phyloP scores from a whole-genome alignment of 2,329 filamentous ascomycete genomes.

The Epichloe coenophiala region DNA sequence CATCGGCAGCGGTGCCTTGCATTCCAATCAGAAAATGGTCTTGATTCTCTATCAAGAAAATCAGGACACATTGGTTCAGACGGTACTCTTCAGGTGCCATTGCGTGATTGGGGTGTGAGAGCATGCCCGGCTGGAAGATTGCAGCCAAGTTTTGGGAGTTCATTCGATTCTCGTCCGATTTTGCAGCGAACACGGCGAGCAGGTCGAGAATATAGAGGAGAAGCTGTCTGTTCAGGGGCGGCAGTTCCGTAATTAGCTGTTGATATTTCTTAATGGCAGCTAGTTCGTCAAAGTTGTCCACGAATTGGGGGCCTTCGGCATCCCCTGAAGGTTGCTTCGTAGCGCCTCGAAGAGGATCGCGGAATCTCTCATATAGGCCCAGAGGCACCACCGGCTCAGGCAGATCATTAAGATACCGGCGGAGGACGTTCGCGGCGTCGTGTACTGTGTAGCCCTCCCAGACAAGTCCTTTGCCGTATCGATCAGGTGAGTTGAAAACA shows the following conservation, averaged over 20 bases:
- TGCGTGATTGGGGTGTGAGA: slow-evolving; percentile 86
- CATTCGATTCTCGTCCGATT: slow-evolving; percentile 95
- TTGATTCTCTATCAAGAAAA: slow-evolving; percentile 96
- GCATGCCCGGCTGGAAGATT: slow-evolving; percentile 93
- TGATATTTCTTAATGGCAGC: slow-evolving; percentile 76
- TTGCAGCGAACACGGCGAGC: slow-evolving; percentile 91
- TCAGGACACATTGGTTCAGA: slow-evolving; percentile 89
- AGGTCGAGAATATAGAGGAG: slow-evolving; percentile 92
- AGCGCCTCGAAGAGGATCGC: slow-evolving; percentile 61
- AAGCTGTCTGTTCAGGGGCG: slow-evolving; percentile 83
- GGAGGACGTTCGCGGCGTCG: slow-evolving; percentile 91
- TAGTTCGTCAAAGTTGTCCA: slow-evolving; percentile 48
- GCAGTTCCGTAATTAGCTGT: slow-evolving; percentile 79
- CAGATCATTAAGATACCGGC: slow-evolving; percentile 88
- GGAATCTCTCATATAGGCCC: slow-evolving; percentile 83
- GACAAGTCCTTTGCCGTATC: slow-evolving; percentile 91
- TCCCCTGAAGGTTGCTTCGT: slow-evolving; percentile 62
- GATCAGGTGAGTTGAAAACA: slow-evolving; percentile 84
- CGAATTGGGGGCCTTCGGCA: slow-evolving; percentile 53
- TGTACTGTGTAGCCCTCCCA: slow-evolving; percentile 98
- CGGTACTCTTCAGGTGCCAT: slow-evolving; percentile 93
- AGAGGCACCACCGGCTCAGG: slow-evolving; percentile 94
- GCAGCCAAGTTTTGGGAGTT: slow-evolving; percentile 86
- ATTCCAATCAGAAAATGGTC: slow-evolving; percentile 97
- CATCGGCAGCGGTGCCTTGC: slow-evolving; percentile 96